These are phyloP conservation scores for Panicum hallii DNA, from an alignment of 202 grass and related monocot genomes.

Conservation along the genomic window DNA sequence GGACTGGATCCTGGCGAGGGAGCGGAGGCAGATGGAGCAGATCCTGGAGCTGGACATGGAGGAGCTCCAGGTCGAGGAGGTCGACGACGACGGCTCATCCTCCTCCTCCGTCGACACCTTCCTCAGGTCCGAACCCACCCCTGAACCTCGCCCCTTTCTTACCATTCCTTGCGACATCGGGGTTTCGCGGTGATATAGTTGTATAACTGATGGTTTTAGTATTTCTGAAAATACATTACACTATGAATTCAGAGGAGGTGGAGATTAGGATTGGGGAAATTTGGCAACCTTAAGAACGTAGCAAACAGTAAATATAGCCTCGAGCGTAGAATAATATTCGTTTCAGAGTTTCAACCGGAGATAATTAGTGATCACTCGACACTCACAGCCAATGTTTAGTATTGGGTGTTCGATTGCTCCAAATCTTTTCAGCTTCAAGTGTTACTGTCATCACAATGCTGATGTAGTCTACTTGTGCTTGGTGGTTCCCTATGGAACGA, in stretches of 20 bases:
- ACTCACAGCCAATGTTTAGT: background rate
- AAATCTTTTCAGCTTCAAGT: background rate
- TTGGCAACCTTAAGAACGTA: background rate
- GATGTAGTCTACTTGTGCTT: conserved; percentile 13
- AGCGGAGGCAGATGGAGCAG: conserved; percentile 86
- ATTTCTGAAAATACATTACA: conserved; percentile 24
- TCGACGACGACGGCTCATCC: conserved; percentile 52
- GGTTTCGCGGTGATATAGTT: background rate
- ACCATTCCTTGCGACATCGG: background rate
- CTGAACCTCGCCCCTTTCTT: background rate
- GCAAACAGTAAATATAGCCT: background rate
- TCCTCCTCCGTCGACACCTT: conserved; percentile 59
- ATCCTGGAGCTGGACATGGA: conserved; percentile 96
- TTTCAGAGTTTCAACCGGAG: conserved; percentile 4
- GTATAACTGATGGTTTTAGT: background rate
- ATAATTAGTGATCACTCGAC: conserved; percentile 6
- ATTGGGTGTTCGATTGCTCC: background rate
- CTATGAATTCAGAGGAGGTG: background rate
- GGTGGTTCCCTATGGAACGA: background rate
- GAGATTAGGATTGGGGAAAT: conserved; percentile 13
- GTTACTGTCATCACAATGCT: background rate
- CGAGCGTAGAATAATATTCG: background rate
- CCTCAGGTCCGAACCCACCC: conserved; percentile 49
- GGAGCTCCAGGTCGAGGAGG: conserved; percentile 93
- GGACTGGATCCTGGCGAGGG: conserved; percentile 63